A percentile compares a stretch with the other conserved stretches of the same genome.
Conservation (phyloP, 2,329 filamentous ascomycete species). For the Calonectria leucothoes region DNA sequence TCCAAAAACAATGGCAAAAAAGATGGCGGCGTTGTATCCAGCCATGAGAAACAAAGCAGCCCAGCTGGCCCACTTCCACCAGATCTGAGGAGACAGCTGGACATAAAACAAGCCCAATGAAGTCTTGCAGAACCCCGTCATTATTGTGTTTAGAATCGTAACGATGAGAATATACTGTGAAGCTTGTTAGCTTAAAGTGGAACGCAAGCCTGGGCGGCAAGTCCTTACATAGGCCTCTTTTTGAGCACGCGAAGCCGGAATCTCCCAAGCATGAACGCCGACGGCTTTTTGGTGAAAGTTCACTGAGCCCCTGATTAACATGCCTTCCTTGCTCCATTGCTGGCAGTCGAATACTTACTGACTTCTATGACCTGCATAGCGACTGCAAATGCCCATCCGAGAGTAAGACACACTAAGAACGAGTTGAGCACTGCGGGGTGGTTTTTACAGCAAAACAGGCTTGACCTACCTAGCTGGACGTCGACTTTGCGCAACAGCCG, state of each 20-base stretch:
- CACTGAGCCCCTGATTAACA: neutral
- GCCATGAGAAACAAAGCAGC: neutral
- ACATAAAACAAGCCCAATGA: neutral
- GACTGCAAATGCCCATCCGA: neutral
- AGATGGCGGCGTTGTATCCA: slow-evolving; percentile 29
- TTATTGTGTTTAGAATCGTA: slow-evolving; percentile 45
- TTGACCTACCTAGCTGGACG: slow-evolving; percentile 16
- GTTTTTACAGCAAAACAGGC: neutral
- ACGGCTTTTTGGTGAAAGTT: slow-evolving; percentile 24
- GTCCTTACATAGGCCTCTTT: slow-evolving; percentile 12
- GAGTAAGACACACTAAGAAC: slow-evolving; percentile 5
- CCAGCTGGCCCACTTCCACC: slow-evolving; percentile 1
- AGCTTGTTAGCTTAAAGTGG: slow-evolving; percentile 41
- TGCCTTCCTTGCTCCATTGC: too few species aligned
- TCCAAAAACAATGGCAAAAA: slow-evolving; percentile 47
- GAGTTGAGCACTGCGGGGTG: neutral
- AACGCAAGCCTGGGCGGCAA: slow-evolving; percentile 15
- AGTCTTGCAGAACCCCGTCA: neutral
- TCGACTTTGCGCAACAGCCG: slow-evolving; percentile 15
- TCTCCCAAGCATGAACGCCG: slow-evolving; percentile 31
- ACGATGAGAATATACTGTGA: slow-evolving; percentile 41
- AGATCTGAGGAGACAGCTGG: neutral
- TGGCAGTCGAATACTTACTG: neutral
- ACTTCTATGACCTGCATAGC: neutral
- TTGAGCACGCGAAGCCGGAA: slow-evolving; percentile 20